A percentile compares a stretch with the other conserved stretches of the same genome.
These are phyloP conservation scores for Fusarium illudens DNA, from an alignment of 2,329 filamentous ascomycete species.

Conservation along the genomic window DNA sequence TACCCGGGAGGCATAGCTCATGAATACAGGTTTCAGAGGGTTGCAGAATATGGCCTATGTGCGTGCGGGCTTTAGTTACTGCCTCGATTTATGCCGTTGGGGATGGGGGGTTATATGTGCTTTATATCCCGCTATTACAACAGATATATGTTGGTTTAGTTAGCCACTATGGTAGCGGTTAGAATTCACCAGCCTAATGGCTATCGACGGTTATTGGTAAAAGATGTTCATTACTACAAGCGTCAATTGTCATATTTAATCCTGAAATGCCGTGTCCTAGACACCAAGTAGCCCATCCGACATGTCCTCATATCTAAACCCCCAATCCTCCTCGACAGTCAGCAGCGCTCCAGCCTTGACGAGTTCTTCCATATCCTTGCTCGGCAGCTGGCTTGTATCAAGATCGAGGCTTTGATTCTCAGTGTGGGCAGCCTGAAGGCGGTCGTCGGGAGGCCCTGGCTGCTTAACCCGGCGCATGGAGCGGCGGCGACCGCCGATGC, in stretches of 20 bases:
- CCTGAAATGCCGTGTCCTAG: neutral
- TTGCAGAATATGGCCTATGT: neutral
- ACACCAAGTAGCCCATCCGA: neutral
- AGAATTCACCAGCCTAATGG: neutral
- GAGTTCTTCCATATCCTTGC: slow-evolving; percentile 32
- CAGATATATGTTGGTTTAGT: too few species aligned
- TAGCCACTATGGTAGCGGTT: too few species aligned
- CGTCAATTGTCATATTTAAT: neutral
- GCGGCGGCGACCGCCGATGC: slow-evolving; percentile 34
- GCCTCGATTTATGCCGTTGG: too few species aligned
- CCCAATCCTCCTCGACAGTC: slow-evolving; percentile 46
- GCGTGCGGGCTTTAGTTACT: too few species aligned
- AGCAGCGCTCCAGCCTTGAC: slow-evolving; percentile 42
- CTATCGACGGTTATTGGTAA: neutral
- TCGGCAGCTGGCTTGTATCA: slow-evolving; percentile 33
- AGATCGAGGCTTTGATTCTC: slow-evolving; percentile 44
- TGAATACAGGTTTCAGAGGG: neutral
- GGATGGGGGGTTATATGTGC: neutral
- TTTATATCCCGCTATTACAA: too few species aligned
- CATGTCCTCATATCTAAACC: slow-evolving; percentile 46
- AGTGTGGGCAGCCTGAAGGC: slow-evolving; percentile 29
- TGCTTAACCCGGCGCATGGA: slow-evolving; percentile 41
- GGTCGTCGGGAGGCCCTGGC: slow-evolving; percentile 16
- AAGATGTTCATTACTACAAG: neutral
- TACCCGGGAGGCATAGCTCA: neutral